Percentiles rank a stretch among this genome's conserved stretches.
Conservation (phyloP, 768 basidiomycete species). For the Kondoa subrosea region DNA sequence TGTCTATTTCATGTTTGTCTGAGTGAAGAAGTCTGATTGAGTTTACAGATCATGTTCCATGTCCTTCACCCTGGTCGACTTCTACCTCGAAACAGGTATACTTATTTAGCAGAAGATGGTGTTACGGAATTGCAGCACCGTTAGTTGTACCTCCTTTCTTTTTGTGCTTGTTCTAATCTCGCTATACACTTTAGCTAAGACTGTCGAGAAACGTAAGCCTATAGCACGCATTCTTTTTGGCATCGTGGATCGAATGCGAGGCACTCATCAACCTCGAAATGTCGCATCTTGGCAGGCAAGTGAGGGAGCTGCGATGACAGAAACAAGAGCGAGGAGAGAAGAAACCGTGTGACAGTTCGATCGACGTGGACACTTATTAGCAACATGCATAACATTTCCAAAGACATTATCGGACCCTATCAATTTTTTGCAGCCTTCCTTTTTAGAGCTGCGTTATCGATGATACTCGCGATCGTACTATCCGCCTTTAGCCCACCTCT, state of each 20-base stretch:
- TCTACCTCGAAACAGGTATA: not conserved
- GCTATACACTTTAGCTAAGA: no score
- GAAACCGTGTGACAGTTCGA: constrained; percentile 21
- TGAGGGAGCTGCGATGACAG: constrained; percentile 1
- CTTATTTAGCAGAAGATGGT: not conserved
- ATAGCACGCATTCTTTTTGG: not conserved
- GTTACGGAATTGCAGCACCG: not conserved
- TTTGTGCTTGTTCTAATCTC: no score
- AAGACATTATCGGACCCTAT: no score
- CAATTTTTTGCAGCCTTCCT: no score
- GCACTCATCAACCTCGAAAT: not conserved
- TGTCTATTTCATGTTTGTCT: not conserved
- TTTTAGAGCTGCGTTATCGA: no score
- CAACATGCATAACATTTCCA: no score
- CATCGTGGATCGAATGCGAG: not conserved
- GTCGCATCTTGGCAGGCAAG: not conserved
- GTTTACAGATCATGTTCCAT: not conserved
- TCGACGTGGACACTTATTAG: constrained; percentile 42
- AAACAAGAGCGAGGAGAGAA: constrained; percentile 8
- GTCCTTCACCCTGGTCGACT: not conserved
- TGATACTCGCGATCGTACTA: no score
- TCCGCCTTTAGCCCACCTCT: no score
- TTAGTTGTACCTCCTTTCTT: no score
- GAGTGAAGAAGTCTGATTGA: not conserved
- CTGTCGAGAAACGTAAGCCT: not conserved